Evolutionary conservation across 495 filamentous ascomycete species (phyloP), one percentile per base, ranked within the genome.

Genomic region (Endocarpon pusillum): DNA sequence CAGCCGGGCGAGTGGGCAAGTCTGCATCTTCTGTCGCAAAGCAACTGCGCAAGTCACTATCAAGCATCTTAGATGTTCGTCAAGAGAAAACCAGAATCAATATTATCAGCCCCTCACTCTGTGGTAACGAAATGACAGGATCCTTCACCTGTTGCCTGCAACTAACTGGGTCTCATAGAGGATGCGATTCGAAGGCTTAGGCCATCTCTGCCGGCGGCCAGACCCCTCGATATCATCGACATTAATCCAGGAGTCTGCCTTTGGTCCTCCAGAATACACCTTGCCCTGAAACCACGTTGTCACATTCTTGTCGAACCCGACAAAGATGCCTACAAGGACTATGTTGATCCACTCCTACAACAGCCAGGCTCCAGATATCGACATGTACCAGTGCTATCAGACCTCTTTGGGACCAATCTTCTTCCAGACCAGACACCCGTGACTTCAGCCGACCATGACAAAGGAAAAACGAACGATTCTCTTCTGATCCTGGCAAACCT

Each of bases 271-370:
- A 80, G 76, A 43, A 45, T 94, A 3, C 73, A 91, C 45, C 65
- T 83, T 1, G 56, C 62, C 23, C 56, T 96, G 21, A 53, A 78
- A 42, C 87, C 87, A 12, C 70, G 78, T 30, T 71, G 66, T 0
- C 87, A 96, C 61, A 53, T 94, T 20, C 57, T 96, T 32, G 50
- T 94, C 38, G 83, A 92, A 40, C 73, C 73, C 1, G 61, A 73
- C 29, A 38, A 55, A 1, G 36, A 52, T 0, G 19, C 52, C 5
- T 81, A 78, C 49, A 37, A 57, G 6, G 59, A 65, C 0, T 63
- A 72, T 37, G 69, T 91, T 15, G 42, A 69, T 16, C 64, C 71
- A 0, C 59, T 92, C 4, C 58, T 75, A n/a, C 51, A 72, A 1
- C 53, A 43, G 9, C 64, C 60, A 21, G 64, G 52, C 38, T 68